Conservation (phyloP, 306 rosid genomes). For the Quercus gilva region DNA sequence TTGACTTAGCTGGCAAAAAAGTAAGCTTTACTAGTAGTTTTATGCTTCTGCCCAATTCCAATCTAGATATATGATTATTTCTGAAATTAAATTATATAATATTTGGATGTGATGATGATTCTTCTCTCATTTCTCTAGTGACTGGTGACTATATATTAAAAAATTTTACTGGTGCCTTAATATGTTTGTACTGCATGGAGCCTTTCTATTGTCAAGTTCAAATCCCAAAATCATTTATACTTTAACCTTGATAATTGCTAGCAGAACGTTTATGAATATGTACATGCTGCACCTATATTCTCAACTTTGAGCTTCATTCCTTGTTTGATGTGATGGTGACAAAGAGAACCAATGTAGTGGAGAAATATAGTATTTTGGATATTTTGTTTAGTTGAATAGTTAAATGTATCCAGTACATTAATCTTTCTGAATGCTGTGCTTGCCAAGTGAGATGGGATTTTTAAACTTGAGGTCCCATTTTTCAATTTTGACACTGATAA, state of each 20-base stretch:
- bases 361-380: too few relatives aligned
- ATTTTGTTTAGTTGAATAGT: not conserved
- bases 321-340: not conserved
- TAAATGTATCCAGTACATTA: not conserved
- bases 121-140: not conserved
- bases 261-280: not conserved
- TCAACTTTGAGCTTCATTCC: not conserved
- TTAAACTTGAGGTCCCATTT: not conserved
- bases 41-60: not conserved
- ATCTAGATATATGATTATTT: not conserved
- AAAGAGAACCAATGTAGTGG: not conserved
- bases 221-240: not conserved
- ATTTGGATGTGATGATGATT: not conserved
- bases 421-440: not conserved
- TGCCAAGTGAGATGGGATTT: not conserved
- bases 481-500: not conserved
- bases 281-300: not conserved
- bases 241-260: not conserved
- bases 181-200: not conserved
- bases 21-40: slow-evolving; percentile 17
- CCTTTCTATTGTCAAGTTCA: not conserved
- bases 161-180: not conserved
- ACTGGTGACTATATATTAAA: not conserved
- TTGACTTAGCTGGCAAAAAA: slow-evolving; percentile 6
- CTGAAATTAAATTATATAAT: not conserved